phyloP scores from a whole-genome alignment of 2,329 filamentous ascomycete genomes.

The Magnaporthiopsis incrustans region DNA sequence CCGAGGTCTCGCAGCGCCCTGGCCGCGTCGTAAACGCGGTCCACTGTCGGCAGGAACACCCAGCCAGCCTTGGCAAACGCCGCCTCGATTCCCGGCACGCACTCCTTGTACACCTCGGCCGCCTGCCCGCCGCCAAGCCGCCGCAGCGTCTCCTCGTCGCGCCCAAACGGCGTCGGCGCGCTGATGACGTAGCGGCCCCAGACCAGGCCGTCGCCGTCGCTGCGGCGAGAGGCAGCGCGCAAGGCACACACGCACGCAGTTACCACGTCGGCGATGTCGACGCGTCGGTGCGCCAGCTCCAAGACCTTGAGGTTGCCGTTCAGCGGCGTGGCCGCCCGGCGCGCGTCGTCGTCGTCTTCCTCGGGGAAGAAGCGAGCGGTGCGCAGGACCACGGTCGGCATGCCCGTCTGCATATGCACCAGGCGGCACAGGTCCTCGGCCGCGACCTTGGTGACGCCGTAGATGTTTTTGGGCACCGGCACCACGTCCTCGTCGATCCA shows the following conservation, averaged over 20 bases:
- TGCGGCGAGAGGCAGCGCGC: constrained; percentile 21
- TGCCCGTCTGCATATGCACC: constrained; percentile 26
- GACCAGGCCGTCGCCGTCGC: not conserved
- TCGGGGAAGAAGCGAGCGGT: constrained; percentile 38
- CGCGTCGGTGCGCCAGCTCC: constrained; percentile 37
- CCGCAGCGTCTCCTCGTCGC: constrained; percentile 22
- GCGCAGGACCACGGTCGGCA: constrained; percentile 36
- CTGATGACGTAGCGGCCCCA: constrained; percentile 36
- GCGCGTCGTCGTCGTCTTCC: constrained; percentile 8
- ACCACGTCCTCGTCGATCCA: constrained; percentile 36
- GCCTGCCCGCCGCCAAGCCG: constrained; percentile 24
- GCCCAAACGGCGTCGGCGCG: constrained; percentile 31
- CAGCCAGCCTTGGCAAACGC: constrained; percentile 27
- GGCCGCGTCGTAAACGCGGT: constrained; percentile 37
- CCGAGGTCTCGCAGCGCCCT: constrained; percentile 31
- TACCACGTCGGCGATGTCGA: constrained; percentile 36
- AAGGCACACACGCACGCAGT: constrained; percentile 31
- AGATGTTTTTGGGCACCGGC: constrained; percentile 38
- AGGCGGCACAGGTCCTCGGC: constrained; percentile 40
- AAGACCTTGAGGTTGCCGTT: constrained; percentile 39
- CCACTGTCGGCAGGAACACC: constrained; percentile 29
- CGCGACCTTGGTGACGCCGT: constrained; percentile 39
- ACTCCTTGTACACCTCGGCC: constrained; percentile 19
- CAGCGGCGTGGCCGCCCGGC: constrained; percentile 8
- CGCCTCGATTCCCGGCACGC: constrained; percentile 19